phyloP scores from a whole-genome alignment of 257 asterid genomes.

The Plantago major region DNA sequence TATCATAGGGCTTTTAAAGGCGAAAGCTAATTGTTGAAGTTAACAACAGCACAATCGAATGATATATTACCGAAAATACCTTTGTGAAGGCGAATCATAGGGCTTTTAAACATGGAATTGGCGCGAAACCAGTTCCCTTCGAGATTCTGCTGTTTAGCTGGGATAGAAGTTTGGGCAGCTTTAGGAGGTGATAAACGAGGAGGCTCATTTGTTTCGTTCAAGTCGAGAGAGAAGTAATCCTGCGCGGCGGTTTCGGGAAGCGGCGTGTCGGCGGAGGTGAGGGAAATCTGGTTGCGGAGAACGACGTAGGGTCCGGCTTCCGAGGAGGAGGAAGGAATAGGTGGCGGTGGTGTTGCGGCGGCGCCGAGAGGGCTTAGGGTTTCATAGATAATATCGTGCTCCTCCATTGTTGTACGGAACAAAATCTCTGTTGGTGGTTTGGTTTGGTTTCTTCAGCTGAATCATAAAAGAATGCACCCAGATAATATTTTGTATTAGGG shows the following conservation, averaged over 20 bases:
- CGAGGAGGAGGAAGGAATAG: constrained; percentile 26
- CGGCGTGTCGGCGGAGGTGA: constrained; percentile 28
- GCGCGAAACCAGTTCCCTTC: constrained; percentile 93
- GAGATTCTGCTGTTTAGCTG: constrained; percentile 38
- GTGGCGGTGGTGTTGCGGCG: constrained; percentile 21
- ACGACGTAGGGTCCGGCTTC: constrained; percentile 52
- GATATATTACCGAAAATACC: no score
- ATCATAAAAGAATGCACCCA: no score
- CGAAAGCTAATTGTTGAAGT: no score
- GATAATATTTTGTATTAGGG: no score
- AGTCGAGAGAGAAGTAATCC: constrained; percentile 85
- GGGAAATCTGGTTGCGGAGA: constrained; percentile 62
- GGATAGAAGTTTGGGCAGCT: constrained; percentile 19
- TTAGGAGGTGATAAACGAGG: constrained; percentile 3
- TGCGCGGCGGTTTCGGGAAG: constrained; percentile 49
- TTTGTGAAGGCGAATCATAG: constrained; percentile 91
- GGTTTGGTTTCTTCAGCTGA: no score
- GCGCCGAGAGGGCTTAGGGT: constrained; percentile 56
- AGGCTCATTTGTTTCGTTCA: constrained; percentile 32
- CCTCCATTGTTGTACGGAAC: constrained; percentile 35
- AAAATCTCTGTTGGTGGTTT: no score
- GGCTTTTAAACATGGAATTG: constrained; percentile 66
- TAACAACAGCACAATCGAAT: no score
- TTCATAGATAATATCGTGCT: constrained; percentile 46
- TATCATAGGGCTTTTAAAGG: no score